Evolutionary conservation across 352 stramenopile genomes (phyloP), one percentile per base, ranked within the genome.

Genomic region (Pythium rishiriense): DNA sequence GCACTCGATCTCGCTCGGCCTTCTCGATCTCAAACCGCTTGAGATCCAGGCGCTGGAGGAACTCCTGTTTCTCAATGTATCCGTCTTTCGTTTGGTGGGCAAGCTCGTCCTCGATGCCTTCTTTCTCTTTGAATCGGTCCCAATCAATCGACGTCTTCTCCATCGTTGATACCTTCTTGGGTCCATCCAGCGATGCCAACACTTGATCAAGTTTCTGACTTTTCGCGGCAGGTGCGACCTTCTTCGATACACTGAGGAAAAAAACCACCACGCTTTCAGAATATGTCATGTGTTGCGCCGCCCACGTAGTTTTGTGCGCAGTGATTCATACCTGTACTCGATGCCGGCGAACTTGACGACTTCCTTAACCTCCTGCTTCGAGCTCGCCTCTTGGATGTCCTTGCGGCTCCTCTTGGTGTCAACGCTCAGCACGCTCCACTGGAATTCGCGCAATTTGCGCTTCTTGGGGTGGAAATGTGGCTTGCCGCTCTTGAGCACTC

Each of bases 41-140:
- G 42, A 82, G 62, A 62, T 97, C 90, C 22, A 97, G 73, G 22
- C 90, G 85, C 53, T 93, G 76, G 43, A 99, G 80, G 74, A 99
- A 99, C 66, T 98, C 90, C 62, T 98, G 93, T 69, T 98, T 98
- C 58, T 98, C 94, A 54, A 98, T 79, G 74, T 95, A 98, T 8
- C 90, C 96, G 65, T 98, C 86, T 67, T 98, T 98, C 8, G 86
- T 96, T 75, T 95, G 86, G 51, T 97, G 93, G 33, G 88, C 78
- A 15, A 99, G 74, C 60, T 98, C 90, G 51, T 98, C 94, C 46
- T 97, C 87, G 52, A 98, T 87, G 43, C 88, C 88, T 53, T 97
- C 79, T 33, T 93, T 75, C 39, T 94, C 78, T 70, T 99, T 99
- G 79, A 98, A 99, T 24, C 87, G 83, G 72, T 98, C 93, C 96